These are phyloP conservation scores for Trichoderma koningiopsis DNA, from an alignment of 2,329 filamentous ascomycete species.

Conservation along the genomic window DNA sequence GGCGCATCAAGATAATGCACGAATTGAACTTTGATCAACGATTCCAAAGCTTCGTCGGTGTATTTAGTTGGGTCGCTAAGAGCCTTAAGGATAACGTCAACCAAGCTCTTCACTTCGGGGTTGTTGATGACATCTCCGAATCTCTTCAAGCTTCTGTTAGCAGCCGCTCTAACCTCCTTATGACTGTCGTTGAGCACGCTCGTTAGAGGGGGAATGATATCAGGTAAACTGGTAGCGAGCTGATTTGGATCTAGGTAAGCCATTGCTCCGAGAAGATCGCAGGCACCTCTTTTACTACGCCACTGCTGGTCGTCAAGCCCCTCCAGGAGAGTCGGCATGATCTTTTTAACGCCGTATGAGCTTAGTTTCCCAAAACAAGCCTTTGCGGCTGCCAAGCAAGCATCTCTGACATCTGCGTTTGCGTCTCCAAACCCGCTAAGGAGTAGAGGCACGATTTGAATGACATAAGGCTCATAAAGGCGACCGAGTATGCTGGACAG, in stretches of 20 bases:
- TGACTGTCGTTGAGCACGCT: conserved; percentile 95
- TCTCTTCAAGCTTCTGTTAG: conserved; percentile 93
- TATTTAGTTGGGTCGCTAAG: conserved; percentile 97
- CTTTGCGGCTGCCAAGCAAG: conserved; percentile 90
- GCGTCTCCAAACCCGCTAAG: conserved; percentile 86
- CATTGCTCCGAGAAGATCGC: conserved; percentile 96
- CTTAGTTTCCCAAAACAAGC: conserved; percentile 91
- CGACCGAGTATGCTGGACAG: conserved; percentile 83
- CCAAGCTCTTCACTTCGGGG: conserved; percentile 91
- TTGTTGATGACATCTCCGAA: conserved; percentile 99
- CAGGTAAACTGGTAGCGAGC: conserved; percentile 85
- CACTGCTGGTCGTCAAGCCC: conserved; percentile 95
- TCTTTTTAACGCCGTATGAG: conserved; percentile 93
- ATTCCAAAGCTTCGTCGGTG: conserved; percentile 90
- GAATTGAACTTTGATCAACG: conserved; percentile 97
- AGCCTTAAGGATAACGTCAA: conserved; percentile 90
- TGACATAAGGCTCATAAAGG: conserved; percentile 93
- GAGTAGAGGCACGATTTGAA: conserved; percentile 90
- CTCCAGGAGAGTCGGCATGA: conserved; percentile 86
- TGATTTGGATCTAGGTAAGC: conserved; percentile 97
- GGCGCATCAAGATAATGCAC: conserved; percentile 98
- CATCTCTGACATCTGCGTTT: conserved; percentile 86
- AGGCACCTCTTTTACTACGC: conserved; percentile 98
- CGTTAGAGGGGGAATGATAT: conserved; percentile 95
- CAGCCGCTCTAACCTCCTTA: conserved; percentile 90